Percentiles rank a stretch among this genome's conserved stretches.
Conservation (phyloP, 225 moss, liverwort and hornwort species). For the Climacium dendroides region DNA sequence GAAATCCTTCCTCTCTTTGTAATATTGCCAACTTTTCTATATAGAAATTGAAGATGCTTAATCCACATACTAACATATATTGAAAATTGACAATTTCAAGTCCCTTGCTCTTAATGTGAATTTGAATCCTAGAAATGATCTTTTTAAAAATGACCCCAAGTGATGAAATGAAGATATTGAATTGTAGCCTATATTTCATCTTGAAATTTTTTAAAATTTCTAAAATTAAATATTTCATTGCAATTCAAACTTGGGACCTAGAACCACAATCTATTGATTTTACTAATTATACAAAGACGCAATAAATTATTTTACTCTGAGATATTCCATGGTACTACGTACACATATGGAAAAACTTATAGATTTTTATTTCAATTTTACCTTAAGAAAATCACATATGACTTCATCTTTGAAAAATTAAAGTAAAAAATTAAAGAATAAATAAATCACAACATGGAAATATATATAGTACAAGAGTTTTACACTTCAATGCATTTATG, state of each 20-base stretch:
- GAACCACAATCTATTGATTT: neutral
- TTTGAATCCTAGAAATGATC: too few species aligned
- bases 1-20: neutral
- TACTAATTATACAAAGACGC: neutral
- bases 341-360: neutral
- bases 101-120: too few species aligned
- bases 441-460: too few species aligned
- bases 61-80: accelerated
- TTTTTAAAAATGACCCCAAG: too few species aligned
- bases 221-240: neutral
- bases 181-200: accelerated
- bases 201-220: too few species aligned
- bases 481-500: neutral
- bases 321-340: neutral
- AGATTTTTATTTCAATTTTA: too few species aligned
- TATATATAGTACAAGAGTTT: neutral
- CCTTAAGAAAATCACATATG: neutral
- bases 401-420: neutral
- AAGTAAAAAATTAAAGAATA: too few species aligned
- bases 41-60: neutral
- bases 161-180: too few species aligned
- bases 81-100: neutral
- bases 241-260: neutral
- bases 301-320: too few species aligned
- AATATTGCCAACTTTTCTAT: neutral